Conservation (phyloP, 2,329 filamentous ascomycete genomes). For the Hypoxylon sp. region DNA sequence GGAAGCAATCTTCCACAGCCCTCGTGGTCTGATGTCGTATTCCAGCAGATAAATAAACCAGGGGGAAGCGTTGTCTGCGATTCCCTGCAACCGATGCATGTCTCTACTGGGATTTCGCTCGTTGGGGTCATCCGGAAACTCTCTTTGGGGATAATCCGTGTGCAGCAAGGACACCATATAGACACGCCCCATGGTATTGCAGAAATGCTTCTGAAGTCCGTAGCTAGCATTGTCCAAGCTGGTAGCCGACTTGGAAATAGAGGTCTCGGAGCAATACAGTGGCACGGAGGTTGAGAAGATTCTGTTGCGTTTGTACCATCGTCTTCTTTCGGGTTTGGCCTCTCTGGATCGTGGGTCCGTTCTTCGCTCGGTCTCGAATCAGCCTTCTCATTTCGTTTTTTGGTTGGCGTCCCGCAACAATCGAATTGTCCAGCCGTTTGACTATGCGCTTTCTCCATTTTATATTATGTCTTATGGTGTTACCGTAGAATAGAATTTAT, state of each 20-base stretch:
- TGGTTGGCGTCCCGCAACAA: too few species aligned
- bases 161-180: conserved; percentile 34
- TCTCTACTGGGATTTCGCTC: conserved; percentile 19
- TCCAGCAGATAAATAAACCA: conserved; percentile 25
- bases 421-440: too few species aligned
- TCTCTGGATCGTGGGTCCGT: too few species aligned
- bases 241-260: conserved; percentile 21
- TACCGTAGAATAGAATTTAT: too few species aligned
- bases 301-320: neutral
- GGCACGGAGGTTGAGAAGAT: conserved; percentile 15
- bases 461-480: too few species aligned
- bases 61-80: neutral
- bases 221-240: conserved; percentile 21
- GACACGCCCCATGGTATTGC: conserved; percentile 3
- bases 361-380: too few species aligned
- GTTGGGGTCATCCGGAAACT: conserved; percentile 6
- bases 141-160: neutral
- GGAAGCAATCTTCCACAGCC: conserved; percentile 38
- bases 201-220: conserved; percentile 24
- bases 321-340: too few species aligned
- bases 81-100: conserved; percentile 28
- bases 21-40: conserved; percentile 6
- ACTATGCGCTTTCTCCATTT: too few species aligned
- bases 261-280: conserved; percentile 7
- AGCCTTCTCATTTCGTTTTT: too few species aligned